Conservation (phyloP, 2,329 filamentous ascomycete genomes). For the Bipolaris oryzae region DNA sequence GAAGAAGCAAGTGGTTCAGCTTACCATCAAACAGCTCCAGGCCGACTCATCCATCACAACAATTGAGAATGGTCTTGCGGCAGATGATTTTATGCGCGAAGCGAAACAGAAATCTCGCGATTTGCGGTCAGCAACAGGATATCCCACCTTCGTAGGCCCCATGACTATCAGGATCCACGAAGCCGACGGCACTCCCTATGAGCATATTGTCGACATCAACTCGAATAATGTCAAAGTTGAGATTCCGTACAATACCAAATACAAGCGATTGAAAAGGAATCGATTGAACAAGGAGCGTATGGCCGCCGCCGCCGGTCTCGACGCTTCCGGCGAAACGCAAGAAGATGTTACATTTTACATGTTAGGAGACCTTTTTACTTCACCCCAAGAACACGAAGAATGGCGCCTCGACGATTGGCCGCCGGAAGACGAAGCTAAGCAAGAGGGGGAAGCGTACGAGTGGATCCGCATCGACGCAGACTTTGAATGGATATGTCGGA, state of each 20-base stretch:
- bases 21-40: conserved; percentile 75
- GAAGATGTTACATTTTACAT: conserved; percentile 89
- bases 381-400: conserved; percentile 76
- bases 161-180: conserved; percentile 99
- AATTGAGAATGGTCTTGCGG: conserved; percentile 59
- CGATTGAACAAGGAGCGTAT: conserved; percentile 80
- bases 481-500: conserved; percentile 94
- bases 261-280: conserved; percentile 93
- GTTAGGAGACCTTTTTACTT: conserved; percentile 86
- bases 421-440: conserved; percentile 82
- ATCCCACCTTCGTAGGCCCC: conserved; percentile 87
- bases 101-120: conserved; percentile 77
- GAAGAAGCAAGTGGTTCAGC: conserved; percentile 92
- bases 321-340: conserved; percentile 65
- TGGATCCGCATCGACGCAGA: conserved; percentile 99
- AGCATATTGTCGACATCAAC: conserved; percentile 95
- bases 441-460: conserved; percentile 96
- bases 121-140: conserved; percentile 71
- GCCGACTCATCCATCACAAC: conserved; percentile 34
- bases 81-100: conserved; percentile 79
- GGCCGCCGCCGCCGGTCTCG: conserved; percentile 66
- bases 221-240: conserved; percentile 85
- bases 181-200: conserved; percentile 96
- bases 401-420: conserved; percentile 93
- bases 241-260: conserved; percentile 98